Evolutionary conservation across 129 eudicot species (phyloP).

Genomic region (Centrapalus pauciflorus): DNA sequence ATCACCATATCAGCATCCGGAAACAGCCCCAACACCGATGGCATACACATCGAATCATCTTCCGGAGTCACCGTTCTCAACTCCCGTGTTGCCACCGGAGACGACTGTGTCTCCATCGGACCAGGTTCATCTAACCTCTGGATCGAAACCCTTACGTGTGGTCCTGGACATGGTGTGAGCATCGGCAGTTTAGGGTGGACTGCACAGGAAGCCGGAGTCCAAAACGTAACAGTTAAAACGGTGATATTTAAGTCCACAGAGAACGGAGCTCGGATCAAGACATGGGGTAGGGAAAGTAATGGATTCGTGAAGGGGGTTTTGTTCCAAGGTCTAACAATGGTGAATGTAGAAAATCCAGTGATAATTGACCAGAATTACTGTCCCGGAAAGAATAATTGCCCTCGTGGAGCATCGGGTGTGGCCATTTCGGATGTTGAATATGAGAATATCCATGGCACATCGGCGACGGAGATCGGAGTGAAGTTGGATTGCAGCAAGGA

Average conservation of each 20-base stretch:
- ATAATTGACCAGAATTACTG: slow-evolving; percentile 50
- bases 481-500: slow-evolving; percentile 44
- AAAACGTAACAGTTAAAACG: slow-evolving; percentile 35
- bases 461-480: slow-evolving; percentile 39
- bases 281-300: slow-evolving; percentile 45
- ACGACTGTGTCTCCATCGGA: slow-evolving; percentile 55
- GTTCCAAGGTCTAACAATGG: slow-evolving; percentile 42
- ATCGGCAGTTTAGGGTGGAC: slow-evolving; percentile 46
- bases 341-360: slow-evolving; percentile 35
- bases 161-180: slow-evolving; percentile 44
- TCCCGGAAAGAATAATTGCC: slow-evolving; percentile 28
- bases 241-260: slow-evolving; percentile 23
- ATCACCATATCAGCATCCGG: slow-evolving; percentile 44
- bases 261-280: slow-evolving; percentile 48
- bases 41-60: slow-evolving; percentile 41
- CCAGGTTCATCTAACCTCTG: slow-evolving; percentile 43
- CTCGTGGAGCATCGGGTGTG: slow-evolving; percentile 37
- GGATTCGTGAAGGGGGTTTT: slow-evolving; percentile 38
- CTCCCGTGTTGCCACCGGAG: slow-evolving; percentile 40
- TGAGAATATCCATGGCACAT: slow-evolving; percentile 44
- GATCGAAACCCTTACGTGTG: slow-evolving; percentile 27
- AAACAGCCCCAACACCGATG: slow-evolving; percentile 66
- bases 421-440: slow-evolving; percentile 33
- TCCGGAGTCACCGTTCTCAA: slow-evolving; percentile 26
- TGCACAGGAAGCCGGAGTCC: slow-evolving; percentile 40